These are phyloP conservation scores for Chalciporus chontae DNA, from an alignment of 768 basidiomycete genomes.

Conservation along the genomic window DNA sequence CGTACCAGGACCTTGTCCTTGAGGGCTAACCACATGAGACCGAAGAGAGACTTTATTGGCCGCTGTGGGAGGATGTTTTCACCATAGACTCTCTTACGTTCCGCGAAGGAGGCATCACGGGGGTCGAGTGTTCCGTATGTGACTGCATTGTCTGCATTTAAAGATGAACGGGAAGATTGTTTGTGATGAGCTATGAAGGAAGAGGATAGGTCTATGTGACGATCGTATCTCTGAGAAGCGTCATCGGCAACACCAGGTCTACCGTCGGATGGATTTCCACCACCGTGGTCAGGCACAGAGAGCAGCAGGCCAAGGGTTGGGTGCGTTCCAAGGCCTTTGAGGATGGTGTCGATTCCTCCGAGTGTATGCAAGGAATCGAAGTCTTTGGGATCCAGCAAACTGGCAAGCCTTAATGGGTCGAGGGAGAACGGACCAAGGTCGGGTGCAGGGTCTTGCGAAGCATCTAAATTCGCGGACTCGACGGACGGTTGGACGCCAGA, in stretches of 20 bases:
- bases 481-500: constrained; percentile 15
- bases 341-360: constrained; percentile 66
- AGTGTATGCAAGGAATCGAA: constrained; percentile 59
- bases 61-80: constrained; percentile 70
- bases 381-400: constrained; percentile 87
- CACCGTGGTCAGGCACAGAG: neutral
- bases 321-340: constrained; percentile 74
- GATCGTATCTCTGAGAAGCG: constrained; percentile 33
- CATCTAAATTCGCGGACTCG: constrained; percentile 20
- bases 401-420: constrained; percentile 73
- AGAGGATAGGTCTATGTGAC: neutral
- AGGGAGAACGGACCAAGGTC: constrained; percentile 73
- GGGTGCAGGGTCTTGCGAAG: constrained; percentile 37
- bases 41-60: constrained; percentile 63
- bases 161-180: constrained; percentile 12
- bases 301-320: constrained; percentile 41
- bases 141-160: constrained; percentile 2
- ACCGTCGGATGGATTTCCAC: constrained; percentile 6
- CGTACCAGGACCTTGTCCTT: constrained; percentile 88
- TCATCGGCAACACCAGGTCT: constrained; percentile 29
- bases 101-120: constrained; percentile 46
- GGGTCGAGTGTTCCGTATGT: constrained; percentile 6
- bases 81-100: constrained; percentile 69
- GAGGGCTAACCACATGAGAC: constrained; percentile 81
- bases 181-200: neutral